Evolutionary conservation across 345 rosid genomes (phyloP).

Genomic region (Passiflora organensis): DNA sequence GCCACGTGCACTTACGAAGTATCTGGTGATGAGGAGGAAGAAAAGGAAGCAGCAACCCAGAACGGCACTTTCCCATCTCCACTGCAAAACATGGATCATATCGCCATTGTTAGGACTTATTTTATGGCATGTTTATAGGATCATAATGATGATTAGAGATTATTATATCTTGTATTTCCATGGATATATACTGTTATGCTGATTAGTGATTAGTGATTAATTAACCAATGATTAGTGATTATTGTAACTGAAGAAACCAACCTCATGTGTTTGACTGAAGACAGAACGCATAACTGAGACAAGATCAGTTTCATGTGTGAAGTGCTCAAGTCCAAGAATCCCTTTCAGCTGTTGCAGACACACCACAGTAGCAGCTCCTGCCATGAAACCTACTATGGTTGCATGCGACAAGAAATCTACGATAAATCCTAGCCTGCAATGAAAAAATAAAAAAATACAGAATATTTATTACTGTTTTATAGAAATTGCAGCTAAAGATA

Average conservation of each 20-base stretch:
- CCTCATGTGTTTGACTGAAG: constrained; percentile 70
- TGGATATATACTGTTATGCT: no score
- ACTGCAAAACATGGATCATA: constrained; percentile 34
- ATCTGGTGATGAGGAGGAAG: constrained; percentile 69
- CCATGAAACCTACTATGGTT: constrained; percentile 97
- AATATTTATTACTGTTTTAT: no score
- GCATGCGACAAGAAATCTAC: constrained; percentile 97
- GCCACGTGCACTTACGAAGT: constrained; percentile 48
- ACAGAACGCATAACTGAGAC: constrained; percentile 78
- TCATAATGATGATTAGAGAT: no score
- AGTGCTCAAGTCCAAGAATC: constrained; percentile 68
- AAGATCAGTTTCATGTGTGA: constrained; percentile 81
- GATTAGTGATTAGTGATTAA: no score
- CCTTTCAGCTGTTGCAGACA: constrained; percentile 92
- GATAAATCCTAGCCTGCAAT: constrained; percentile 74
- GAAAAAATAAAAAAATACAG: no score
- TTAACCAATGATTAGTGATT: no score
- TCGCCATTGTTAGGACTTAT: no score
- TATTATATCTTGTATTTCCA: constrained; percentile 38
- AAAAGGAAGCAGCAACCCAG: constrained; percentile 80
- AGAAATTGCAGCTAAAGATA: no score
- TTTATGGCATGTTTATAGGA: no score
- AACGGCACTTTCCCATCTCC: constrained; percentile 96
- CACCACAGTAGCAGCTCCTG: constrained; percentile 95
- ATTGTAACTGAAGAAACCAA: constrained; percentile 12